Conservation (phyloP, 2,329 filamentous ascomycete genomes). For the Colletotrichum lupini region DNA sequence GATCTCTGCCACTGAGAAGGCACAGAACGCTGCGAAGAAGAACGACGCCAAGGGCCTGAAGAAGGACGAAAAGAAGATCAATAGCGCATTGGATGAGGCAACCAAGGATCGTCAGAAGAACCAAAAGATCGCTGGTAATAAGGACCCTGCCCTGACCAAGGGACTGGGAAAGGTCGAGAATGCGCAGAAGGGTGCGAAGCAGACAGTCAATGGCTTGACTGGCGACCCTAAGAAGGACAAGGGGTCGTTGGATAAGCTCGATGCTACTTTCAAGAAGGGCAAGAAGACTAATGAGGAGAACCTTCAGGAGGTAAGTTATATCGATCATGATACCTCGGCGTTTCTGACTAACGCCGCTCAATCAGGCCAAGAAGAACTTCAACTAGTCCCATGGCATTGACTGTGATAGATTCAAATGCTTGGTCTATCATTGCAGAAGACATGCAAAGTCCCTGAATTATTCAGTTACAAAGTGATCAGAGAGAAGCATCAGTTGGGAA, state of each 20-base stretch:
- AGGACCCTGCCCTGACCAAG: conserved; percentile 7
- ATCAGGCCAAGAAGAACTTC: conserved; percentile 30
- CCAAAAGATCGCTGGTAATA: conserved; percentile 26
- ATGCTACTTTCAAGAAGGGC: conserved; percentile 23
- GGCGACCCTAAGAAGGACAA: conserved; percentile 24
- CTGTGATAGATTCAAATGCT: too few relatives aligned
- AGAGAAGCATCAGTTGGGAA: too few relatives aligned
- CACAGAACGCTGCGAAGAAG: conserved; percentile 5
- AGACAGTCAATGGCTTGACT: conserved; percentile 16
- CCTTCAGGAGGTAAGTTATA: conserved; percentile 16
- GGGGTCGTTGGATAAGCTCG: background rate
- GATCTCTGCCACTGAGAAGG: conserved; percentile 9
- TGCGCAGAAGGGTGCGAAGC: conserved; percentile 19
- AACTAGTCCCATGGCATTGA: background rate
- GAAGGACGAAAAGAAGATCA: conserved; percentile 22
- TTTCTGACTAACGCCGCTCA: background rate
- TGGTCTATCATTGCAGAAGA: too few relatives aligned
- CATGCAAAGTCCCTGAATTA: too few relatives aligned
- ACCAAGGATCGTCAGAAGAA: conserved; percentile 22
- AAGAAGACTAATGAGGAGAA: conserved; percentile 22
- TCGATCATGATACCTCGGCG: background rate
- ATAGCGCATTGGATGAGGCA: conserved; percentile 10
- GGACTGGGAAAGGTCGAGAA: conserved; percentile 23
- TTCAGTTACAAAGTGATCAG: too few relatives aligned
- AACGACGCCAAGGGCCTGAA: conserved; percentile 14